Conservation (phyloP, 805 yeast genomes). For the Allodekkera sacchari region DNA sequence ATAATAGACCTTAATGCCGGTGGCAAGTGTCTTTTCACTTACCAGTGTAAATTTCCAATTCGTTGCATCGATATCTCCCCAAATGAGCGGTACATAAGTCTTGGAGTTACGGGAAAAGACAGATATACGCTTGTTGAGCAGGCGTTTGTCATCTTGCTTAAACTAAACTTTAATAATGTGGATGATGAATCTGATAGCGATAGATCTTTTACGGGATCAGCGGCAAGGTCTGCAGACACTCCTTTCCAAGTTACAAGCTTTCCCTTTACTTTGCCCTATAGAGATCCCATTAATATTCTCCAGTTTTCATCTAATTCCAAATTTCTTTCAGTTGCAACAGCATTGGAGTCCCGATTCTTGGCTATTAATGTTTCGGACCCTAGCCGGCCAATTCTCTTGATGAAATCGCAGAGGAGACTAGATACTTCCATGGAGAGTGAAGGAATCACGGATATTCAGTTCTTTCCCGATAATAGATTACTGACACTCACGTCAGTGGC, state of each 20-base stretch:
- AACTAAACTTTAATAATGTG: slow-evolving; percentile 15
- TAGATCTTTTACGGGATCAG: neutral
- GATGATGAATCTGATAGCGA: slow-evolving; percentile 1
- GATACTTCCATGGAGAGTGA: slow-evolving; percentile 71
- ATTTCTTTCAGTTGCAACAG: slow-evolving; percentile 68
- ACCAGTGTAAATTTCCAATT: slow-evolving; percentile 65
- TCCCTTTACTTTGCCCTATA: slow-evolving; percentile 65
- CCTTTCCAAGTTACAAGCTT: slow-evolving; percentile 16
- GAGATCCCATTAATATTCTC: slow-evolving; percentile 73
- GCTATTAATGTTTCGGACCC: slow-evolving; percentile 61
- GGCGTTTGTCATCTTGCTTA: slow-evolving; percentile 58
- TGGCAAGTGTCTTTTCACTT: slow-evolving; percentile 63
- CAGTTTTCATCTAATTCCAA: slow-evolving; percentile 66
- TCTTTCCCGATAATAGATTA: slow-evolving; percentile 57
- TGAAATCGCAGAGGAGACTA: slow-evolving; percentile 57
- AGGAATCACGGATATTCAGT: slow-evolving; percentile 76
- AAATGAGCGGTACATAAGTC: slow-evolving; percentile 56
- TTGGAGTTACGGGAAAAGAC: slow-evolving; percentile 79
- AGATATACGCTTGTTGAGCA: slow-evolving; percentile 61
- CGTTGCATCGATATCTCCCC: slow-evolving; percentile 69
- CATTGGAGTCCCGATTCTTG: slow-evolving; percentile 70
- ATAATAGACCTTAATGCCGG: slow-evolving; percentile 47
- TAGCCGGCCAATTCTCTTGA: slow-evolving; percentile 54
- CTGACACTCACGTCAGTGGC: slow-evolving; percentile 52
- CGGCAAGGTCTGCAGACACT: slow-evolving; percentile 2